Evolutionary conservation across 805 yeast species (phyloP), one percentile per base, ranked within the genome.

Genomic region (Kluyveromyces wickerhamii): DNA sequence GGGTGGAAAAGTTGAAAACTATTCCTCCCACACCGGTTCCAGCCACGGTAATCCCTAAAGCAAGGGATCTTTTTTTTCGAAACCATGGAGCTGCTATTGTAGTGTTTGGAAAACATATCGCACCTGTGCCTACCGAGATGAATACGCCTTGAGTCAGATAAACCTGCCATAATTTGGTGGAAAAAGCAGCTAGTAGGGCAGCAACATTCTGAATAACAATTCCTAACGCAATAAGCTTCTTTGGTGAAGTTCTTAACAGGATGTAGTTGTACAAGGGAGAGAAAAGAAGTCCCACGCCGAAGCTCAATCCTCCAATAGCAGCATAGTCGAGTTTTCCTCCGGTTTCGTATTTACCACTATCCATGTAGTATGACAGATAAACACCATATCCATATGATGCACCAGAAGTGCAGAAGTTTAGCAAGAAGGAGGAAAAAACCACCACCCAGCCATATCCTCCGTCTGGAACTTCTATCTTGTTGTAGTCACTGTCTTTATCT

Each of bases 51-150:
- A 65, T 32, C 11, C 68, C 63, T 26, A 51, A 48, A 1, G 70
- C 67, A 6, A 59, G 57, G 12, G 39, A 28, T 36, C 79, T 54
- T 35, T 59, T 69, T 30, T 66, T 69, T 19, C 62, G 51, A 48
- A 75, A 74, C 73, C 74, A 74, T 38, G 72, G 79, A 0, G 78
- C 77, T 20, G 73, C 37, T 8, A 74, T 42, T 9, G 68, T 59
- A 20, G 67, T 44, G 9, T 60, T 64, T 1, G 79, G 70, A 7
- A 71, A 52, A n/a, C 69, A 60, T 21, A 71, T 59, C 11, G 65
- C 28, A 21, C 29, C 74, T 42, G 74, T 51, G 2, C 77, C 77
- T 32, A 69, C 48, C 23, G 77, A 71, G 34, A 64, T 66, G 27
- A 74, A 35, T 8, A 71, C 55, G 14, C 79, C 81, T 48, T 74